Base-by-base conservation (phyloP, 179 eudicot species). In the Spinacia oleracea region DNA sequence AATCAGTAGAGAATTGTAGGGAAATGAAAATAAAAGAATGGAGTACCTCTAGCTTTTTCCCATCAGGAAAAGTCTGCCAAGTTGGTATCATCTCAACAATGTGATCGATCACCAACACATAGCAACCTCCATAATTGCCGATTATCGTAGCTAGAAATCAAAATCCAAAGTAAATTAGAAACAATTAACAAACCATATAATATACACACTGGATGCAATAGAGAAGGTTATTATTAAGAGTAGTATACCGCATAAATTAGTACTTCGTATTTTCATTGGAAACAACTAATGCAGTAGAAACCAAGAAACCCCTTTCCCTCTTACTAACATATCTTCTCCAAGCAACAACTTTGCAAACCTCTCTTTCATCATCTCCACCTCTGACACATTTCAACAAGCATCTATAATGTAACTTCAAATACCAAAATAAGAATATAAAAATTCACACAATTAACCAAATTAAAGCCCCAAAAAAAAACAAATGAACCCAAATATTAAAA, bases 81-180 rank as follows among this genome's bases (percentile, higher is more conserved):
- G 91, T 86, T 6, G 98, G 98, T 46, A 82, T 90, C 80, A 94
- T 77, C 83, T 94, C 96, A 40, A 94, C 96, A 85, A 94, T 91
- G 82, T 92, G n/a, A n/a, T n/a, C n/a, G 90, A 81, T 92, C 93
- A 85, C 96, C 88, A 85, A 92, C 92, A 81, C 88, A 88, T 66
- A 92, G 90, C 85, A 94, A 71, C 77, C 96, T 92, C 98, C 98
- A 92, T 25, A 92, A 85, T 83, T 94, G 98, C 77, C 98, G 81
- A 92, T 92, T 72, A 91, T 76, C 7, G 97, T 91, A 84, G 97
- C 98, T 94, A 71, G 1, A 76, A 20, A 21, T n/a, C n/a, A n/a
- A 56, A 20, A 20, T 4, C 12, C 27, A 73, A 35, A 70, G 1
- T 25, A 80, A 45, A 64, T 73, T 53, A 67, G 76, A n/a, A n/a